Base-by-base conservation (phyloP, 176 grass and related monocot species). In the Dactylis glomerata region DNA sequence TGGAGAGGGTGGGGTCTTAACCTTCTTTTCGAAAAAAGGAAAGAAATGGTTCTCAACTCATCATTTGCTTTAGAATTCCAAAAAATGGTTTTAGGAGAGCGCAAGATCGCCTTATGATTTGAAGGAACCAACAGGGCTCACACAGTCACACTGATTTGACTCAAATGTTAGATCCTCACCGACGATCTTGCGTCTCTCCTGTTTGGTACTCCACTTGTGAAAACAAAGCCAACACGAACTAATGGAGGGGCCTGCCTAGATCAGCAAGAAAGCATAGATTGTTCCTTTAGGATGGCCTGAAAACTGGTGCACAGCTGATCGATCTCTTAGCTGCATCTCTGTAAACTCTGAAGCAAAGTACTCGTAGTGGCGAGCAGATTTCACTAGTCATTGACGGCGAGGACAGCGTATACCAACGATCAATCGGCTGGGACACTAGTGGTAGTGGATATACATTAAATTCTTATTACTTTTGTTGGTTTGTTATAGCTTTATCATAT, bases 161-260 rank as follows among this genome's bases (percentile, higher is more conserved):
- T 47, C 42, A 47, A 73, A 47, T 28, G 7, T 28, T 82, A 86
- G 83, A 90, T 78, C 42, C 23, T 78, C 42, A 16, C 30, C 63
- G 45, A 47, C 20, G 63, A 72, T 45, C 20, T 27, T 86, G 88
- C 42, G 73, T 63, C 63, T 75, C 15, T 73, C 66, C 23, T 63
- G 24, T 41, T 68, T 34, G 63, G 27, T 31, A 74, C 16, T 31
- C 62, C 41, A 63, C 50, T 20, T 71, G 32, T 52, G 63, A 86
- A 90, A 90, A 64, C 64, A 82, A 85, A 63, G 73, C 64, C 81
- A 82, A 73, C 79, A 90, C 26, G 65, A 49, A n/a, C 26, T 78
- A 82, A 86, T 82, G 88, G 72, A 86, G 83, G 88, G 50, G 78
- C 83, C 62, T 38, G 71, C 72, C 42, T 73, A 81, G 52, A 54